Evolutionary conservation across 805 yeast genomes (phyloP).

Genomic region (Kuraishia piskuri): DNA sequence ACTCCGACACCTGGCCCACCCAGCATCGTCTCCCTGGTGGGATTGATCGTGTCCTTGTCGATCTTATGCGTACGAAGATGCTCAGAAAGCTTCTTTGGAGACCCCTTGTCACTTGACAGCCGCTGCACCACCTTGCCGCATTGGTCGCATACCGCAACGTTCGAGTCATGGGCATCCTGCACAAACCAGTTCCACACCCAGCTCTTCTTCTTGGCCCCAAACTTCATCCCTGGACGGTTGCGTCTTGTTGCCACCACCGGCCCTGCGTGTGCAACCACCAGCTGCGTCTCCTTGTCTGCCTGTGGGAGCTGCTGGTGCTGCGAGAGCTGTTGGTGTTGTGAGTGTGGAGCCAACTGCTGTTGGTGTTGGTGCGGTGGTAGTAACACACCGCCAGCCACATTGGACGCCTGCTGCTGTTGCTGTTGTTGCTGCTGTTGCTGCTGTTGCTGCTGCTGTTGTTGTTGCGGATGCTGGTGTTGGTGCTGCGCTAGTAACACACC

Average conservation of each 20-base stretch:
- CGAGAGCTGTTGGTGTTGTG: background rate
- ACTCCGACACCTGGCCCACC: background rate
- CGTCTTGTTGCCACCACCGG: background rate
- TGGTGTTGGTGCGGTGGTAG: background rate
- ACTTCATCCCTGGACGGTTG: constrained; percentile 2
- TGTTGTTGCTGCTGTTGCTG: background rate
- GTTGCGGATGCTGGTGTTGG: background rate
- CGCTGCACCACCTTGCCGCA: constrained; percentile 43
- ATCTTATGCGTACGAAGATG: constrained; percentile 49
- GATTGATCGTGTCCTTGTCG: constrained; percentile 29
- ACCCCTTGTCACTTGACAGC: constrained; percentile 44
- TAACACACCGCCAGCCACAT: background rate
- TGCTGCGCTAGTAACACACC: background rate
- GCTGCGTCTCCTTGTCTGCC: background rate
- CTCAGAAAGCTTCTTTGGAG: constrained; percentile 50
- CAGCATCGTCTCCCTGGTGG: constrained; percentile 21
- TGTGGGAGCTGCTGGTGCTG: background rate
- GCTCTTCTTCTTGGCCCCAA: constrained; percentile 52
- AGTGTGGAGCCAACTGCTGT: too few species aligned
- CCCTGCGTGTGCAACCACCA: background rate
- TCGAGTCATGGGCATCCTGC: constrained; percentile 38
- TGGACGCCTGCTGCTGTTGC: background rate
- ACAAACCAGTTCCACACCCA: constrained; percentile 61
- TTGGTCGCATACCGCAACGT: constrained; percentile 44
- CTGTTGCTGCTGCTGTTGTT: background rate